Percentiles rank a stretch among this genome's conserved stretches.
These are phyloP conservation scores for Pseudogymnoascus sp. DNA, from an alignment of 2,329 filamentous ascomycete genomes.

Conservation along the genomic window DNA sequence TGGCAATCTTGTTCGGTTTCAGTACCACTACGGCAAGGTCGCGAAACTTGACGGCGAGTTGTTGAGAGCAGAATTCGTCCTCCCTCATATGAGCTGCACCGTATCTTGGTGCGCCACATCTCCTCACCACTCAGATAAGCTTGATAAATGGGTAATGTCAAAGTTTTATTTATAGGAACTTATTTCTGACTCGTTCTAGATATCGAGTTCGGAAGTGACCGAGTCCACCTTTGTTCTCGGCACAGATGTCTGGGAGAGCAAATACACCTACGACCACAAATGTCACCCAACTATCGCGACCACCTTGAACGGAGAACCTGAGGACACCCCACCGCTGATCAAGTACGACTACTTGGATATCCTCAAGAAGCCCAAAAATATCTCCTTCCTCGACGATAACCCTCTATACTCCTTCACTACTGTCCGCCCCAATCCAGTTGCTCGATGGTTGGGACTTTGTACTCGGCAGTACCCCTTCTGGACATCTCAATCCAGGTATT, in stretches of 20 bases:
- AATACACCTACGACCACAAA: conserved; percentile 41
- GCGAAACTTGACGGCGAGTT: conserved; percentile 46
- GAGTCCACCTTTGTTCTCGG: conserved; percentile 48
- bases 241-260: conserved; percentile 44
- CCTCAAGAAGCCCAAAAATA: conserved; percentile 34
- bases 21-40: conserved; percentile 48
- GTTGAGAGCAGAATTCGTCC: conserved; percentile 45
- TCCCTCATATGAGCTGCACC: conserved; percentile 45
- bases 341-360: conserved; percentile 38
- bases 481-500: conserved; percentile 36
- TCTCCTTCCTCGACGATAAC: conserved; percentile 39
- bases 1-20: conserved; percentile 45
- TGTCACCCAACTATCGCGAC: conserved; percentile 40
- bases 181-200: conserved; percentile 18
- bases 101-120: conserved; percentile 48
- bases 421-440: conserved; percentile 19
- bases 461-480: conserved; percentile 32
- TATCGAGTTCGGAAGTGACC: conserved; percentile 47
- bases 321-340: conserved; percentile 47
- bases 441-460: conserved; percentile 31
- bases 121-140: conserved; percentile 41
- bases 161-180: too few species aligned
- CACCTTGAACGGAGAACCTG: conserved; percentile 41
- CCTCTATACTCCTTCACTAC: conserved; percentile 41
- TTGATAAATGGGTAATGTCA: conserved; percentile 37